Conservation (phyloP, 495 filamentous ascomycete species). For the Opeltia flavorubescens region DNA sequence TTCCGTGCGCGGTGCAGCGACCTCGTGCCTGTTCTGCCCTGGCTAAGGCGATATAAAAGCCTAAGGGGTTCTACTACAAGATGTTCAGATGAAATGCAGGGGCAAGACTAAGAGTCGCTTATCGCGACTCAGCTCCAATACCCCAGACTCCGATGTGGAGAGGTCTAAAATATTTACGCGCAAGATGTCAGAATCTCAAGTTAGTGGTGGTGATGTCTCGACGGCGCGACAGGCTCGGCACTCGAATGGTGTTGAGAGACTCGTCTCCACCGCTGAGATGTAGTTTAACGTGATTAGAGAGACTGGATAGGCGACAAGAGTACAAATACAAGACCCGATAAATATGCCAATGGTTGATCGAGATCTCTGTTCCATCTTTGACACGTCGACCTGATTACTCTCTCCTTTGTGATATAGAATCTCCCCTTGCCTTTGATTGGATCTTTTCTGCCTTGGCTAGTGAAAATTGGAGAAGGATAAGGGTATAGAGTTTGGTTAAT, state of each 20-base stretch:
- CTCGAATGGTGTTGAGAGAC: background rate
- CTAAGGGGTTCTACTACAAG: background rate
- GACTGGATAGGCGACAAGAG: background rate
- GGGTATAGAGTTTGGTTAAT: too few relatives aligned
- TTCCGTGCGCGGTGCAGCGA: slow-evolving; percentile 1
- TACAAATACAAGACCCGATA: background rate
- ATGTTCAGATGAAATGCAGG: background rate
- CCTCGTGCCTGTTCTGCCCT: background rate
- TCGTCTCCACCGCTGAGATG: background rate
- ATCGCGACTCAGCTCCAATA: background rate
- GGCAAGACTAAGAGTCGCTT: background rate
- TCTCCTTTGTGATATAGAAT: background rate
- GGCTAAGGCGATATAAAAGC: background rate
- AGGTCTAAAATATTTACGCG: background rate
- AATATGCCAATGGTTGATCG: background rate
- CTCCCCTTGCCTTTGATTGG: background rate
- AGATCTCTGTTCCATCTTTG: background rate
- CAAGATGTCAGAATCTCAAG: background rate
- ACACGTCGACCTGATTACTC: background rate
- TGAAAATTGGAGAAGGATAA: too few relatives aligned
- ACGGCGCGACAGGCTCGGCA: slow-evolving; percentile 2
- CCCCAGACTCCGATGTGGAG: slow-evolving; percentile 1
- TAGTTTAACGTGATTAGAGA: background rate
- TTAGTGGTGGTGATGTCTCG: background rate
- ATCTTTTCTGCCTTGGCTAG: too few relatives aligned